Evolutionary conservation across 2,329 filamentous ascomycete species (phyloP).

Genomic region (Colletotrichum scovillei): DNA sequence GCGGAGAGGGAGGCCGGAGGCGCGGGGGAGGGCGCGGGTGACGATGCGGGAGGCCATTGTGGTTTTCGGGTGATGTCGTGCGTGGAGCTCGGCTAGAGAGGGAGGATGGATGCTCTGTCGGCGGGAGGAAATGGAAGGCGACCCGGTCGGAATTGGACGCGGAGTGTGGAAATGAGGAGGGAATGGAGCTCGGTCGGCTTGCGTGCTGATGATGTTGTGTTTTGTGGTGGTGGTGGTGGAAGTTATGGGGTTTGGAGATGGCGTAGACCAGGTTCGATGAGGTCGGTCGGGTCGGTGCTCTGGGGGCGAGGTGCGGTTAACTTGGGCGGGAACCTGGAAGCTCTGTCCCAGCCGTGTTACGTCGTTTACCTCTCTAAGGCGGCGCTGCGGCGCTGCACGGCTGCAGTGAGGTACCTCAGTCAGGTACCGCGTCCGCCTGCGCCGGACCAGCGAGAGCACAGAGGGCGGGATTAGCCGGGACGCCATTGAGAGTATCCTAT

Average conservation of each 20-base stretch:
- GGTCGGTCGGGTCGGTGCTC: conserved; percentile 13
- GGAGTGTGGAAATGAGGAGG: neutral
- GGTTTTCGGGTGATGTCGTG: conserved; percentile 2
- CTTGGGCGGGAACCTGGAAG: conserved; percentile 10
- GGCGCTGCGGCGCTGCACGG: conserved; percentile 1
- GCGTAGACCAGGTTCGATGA: conserved; percentile 14
- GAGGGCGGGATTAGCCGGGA: conserved; percentile 33
- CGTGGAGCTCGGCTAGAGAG: conserved; percentile 7
- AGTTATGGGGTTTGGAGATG: neutral
- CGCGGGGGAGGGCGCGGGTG: conserved; percentile 47
- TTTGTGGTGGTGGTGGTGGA: conserved; percentile 10
- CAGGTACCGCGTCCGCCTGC: conserved; percentile 31
- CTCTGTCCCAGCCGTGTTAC: conserved; percentile 2
- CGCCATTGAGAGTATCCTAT: conserved; percentile 19
- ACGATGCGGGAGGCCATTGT: conserved; percentile 62
- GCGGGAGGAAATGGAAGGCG: neutral
- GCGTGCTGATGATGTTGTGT: conserved; percentile 1
- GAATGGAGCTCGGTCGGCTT: neutral
- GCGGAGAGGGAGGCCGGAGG: conserved; percentile 42
- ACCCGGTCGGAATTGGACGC: neutral
- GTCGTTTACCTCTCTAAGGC: conserved; percentile 10
- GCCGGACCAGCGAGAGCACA: conserved; percentile 4
- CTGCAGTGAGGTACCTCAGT: conserved; percentile 16
- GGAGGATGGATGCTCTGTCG: neutral
- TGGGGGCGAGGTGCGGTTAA: neutral